These are phyloP conservation scores for Vachellia pachyceras DNA, from an alignment of 306 rosid genomes.

Conservation along the genomic window DNA sequence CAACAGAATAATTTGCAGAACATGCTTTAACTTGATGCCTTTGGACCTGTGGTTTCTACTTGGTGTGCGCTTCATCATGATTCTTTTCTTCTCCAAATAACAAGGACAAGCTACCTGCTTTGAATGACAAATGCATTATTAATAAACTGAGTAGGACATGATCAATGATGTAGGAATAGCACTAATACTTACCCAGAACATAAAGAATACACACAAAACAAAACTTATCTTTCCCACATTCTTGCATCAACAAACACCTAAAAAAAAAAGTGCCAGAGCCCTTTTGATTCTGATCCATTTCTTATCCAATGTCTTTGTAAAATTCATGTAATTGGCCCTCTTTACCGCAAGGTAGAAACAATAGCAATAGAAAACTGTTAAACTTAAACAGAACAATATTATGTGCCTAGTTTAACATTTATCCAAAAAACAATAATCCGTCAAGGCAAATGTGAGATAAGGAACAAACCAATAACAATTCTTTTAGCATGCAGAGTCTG, in stretches of 20 bases:
- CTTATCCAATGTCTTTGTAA: not conserved
- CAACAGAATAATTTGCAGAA: conserved; percentile 75
- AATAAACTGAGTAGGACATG: conserved; percentile 24
- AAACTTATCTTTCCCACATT: not conserved
- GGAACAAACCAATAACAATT: conserved; percentile 3
- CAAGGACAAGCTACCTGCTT: conserved; percentile 43
- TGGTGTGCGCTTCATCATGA: conserved; percentile 74
- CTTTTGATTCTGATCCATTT: not conserved
- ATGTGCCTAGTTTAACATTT: conserved; percentile 5
- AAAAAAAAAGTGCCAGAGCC: not conserved
- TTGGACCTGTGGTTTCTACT: conserved; percentile 73
- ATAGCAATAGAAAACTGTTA: not conserved
- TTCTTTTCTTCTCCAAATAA: conserved; percentile 42
- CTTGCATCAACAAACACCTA: conserved; percentile 18
- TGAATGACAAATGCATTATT: conserved; percentile 27
- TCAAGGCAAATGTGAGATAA: not conserved
- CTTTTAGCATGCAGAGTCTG: conserved; percentile 15
- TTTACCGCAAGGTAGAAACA: conserved; percentile 6
- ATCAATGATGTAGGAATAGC: conserved; percentile 1
- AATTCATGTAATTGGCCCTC: not conserved
- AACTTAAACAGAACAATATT: not conserved
- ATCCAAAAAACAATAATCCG: not conserved
- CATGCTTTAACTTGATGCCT: conserved; percentile 78
- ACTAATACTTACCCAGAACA: not conserved
- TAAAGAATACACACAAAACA: not conserved